Evolutionary conservation across 2,329 filamentous ascomycete genomes (phyloP), one percentile per base, ranked within the genome.

Genomic region (Diaporthe helianthi): DNA sequence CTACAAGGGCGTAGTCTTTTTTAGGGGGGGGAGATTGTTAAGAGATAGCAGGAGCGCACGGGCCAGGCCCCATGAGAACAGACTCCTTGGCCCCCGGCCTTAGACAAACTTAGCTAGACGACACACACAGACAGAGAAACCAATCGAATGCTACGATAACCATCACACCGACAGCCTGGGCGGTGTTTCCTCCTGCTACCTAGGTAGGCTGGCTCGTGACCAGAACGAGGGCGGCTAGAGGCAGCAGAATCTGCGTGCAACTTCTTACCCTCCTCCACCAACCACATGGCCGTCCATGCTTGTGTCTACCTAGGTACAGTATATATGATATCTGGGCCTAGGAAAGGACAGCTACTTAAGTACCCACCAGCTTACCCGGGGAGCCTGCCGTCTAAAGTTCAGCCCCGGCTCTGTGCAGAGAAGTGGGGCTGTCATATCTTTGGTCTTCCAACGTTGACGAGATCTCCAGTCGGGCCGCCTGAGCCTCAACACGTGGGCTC

Each of bases 401-500:
- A 33, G 58, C 58, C 17, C 44, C 44, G 44, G 58, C 44, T 36
- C 47, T 49, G 58, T 47, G 58, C 44, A 63, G 29, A 63, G n/a
- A 63, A 63, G 58, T 63, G 58, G 58, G 58, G 58, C 58, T 63
- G 58, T n/a, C 58, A 63, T 49, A 63, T 63, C 58, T 63, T 49
- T 22, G 44, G 58, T 33, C 26, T 63, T 63, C 58, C 58, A 63
- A 63, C 44, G 26, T 26, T 46, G 58, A 63, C 58, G n/a, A 63
- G 58, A 63, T 63, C 58, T 47, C 68, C 68, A 69, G 61, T 67
- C 60, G 33, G 61, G 61, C 36, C 31, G 38, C 52, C 65, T 47
- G 68, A 51, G 68, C 68, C 68, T 66, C 63, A 66, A 52, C 68
- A 69, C 68, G 68, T 69, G 68, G 68, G 61, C 68, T 66, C 17